Conservation (phyloP, 805 yeast species). For the Pichia sporocuriosa region DNA sequence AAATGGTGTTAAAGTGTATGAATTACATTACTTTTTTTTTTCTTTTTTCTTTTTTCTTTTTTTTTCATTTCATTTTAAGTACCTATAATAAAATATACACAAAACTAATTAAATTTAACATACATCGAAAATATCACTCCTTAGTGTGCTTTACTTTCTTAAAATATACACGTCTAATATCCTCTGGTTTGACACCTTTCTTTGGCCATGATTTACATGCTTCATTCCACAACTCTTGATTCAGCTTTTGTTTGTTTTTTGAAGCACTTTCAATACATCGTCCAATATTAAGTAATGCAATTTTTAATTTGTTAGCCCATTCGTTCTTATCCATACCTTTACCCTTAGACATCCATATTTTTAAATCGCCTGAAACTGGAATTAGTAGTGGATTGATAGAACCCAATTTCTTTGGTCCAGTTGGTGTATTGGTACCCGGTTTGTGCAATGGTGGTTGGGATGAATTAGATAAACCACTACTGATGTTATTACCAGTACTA, state of each 20-base stretch:
- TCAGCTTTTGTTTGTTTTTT: conserved; percentile 15
- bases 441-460: neutral
- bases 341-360: conserved; percentile 28
- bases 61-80: neutral
- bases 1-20: too few relatives aligned
- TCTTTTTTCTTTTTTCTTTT: neutral
- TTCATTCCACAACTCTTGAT: conserved; percentile 26
- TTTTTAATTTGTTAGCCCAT: conserved; percentile 27
- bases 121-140: neutral
- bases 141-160: conserved; percentile 21
- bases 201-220: conserved; percentile 32
- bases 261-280: conserved; percentile 26
- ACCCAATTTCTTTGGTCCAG: conserved; percentile 10
- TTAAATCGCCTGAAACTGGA: conserved; percentile 26
- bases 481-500: neutral
- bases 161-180: conserved; percentile 28
- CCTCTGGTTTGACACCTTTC: conserved; percentile 25
- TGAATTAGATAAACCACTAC: neutral
- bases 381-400: conserved; percentile 20
- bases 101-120: neutral
- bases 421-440: conserved; percentile 10
- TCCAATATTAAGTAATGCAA: conserved; percentile 27
- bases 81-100: too few relatives aligned
- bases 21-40: too few relatives aligned
- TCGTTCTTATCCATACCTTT: conserved; percentile 28